Conservation (phyloP, 2,329 filamentous ascomycete species). For the Fusarium sp. region DNA sequence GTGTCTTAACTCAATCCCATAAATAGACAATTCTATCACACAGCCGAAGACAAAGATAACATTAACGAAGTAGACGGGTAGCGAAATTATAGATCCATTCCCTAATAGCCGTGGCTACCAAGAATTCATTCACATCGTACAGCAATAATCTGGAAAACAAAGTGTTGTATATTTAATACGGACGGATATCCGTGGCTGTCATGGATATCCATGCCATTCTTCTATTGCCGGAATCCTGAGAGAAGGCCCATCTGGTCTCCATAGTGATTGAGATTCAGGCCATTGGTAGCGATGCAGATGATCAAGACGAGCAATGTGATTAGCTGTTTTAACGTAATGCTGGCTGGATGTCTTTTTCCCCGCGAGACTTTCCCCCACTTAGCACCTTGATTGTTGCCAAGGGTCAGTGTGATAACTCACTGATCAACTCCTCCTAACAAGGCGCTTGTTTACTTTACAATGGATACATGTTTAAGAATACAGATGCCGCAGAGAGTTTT, state of each 20-base stretch:
- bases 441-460: conserved; percentile 4
- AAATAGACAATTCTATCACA: not conserved
- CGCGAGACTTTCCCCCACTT: conserved; percentile 4
- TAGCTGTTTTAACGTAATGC: conserved; percentile 1
- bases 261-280: conserved; percentile 33
- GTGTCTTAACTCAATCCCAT: not conserved
- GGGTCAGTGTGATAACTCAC: not conserved
- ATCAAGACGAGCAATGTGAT: conserved; percentile 13
- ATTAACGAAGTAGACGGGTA: not conserved
- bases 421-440: conserved; percentile 2
- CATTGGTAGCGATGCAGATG: conserved; percentile 27
- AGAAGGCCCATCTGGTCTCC: conserved; percentile 14
- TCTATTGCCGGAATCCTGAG: not conserved
- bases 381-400: not conserved
- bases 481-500: not conserved
- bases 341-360: not conserved
- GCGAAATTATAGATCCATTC: conserved; percentile 3
- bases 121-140: not conserved
- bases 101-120: not conserved
- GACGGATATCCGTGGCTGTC: not conserved
- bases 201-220: not conserved
- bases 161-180: not conserved
- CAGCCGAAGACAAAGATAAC: not conserved
- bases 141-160: not conserved
- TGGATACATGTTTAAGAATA: not conserved